Base-by-base conservation (phyloP, 768 basidiomycete genomes). In the Pleurotus tuoliensis region DNA sequence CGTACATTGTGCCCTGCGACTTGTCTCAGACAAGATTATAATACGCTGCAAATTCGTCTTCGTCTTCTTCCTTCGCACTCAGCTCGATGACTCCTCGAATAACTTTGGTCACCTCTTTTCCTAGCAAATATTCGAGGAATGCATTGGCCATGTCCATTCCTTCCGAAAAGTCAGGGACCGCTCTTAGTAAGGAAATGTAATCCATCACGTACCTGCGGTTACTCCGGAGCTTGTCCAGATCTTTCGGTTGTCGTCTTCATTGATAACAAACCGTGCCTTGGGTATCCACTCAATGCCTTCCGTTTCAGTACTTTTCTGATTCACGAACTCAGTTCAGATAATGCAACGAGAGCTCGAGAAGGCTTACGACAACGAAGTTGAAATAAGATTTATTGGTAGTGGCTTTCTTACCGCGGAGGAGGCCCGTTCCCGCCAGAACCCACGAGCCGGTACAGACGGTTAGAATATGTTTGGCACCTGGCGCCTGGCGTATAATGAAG, bases 171-270 rank as follows among this genome's bases (percentile, higher is more conserved):
- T 16, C 49, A n/a, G 20, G n/a, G 12, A 12, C 1, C 7, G 27
- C 30, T 8, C 6, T 3, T n/a, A 11, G 16, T 11, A 38, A 16
- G 15, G 18, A 13, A 59, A 61, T 16, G 51, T 58, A 16, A 64
- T 9, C 52, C 5, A 15, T 44, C 16, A 47, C 7, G 63, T 38
- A 58, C 73, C 73, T 65, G 74, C 73, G 7, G 71, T 63, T 27
- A 74, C 65, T 15, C 74, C 74, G 4, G 73, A 73, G 40, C 62
- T 64, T 1, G 71, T 73, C 74, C 74, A 76, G 37, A 71, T 64
- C 40, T 72, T 73, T 45, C 70, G 72, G 30, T 9, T 11, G 7
- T 44, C 20, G 56, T 76, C 74, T 41, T 65, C 66, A 16, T 60
- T 63, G 7, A 67, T 64, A 13, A 74, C 71, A 69, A 70, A 75